Conservation (phyloP, 306 rosid species). For the Urtica urens region DNA sequence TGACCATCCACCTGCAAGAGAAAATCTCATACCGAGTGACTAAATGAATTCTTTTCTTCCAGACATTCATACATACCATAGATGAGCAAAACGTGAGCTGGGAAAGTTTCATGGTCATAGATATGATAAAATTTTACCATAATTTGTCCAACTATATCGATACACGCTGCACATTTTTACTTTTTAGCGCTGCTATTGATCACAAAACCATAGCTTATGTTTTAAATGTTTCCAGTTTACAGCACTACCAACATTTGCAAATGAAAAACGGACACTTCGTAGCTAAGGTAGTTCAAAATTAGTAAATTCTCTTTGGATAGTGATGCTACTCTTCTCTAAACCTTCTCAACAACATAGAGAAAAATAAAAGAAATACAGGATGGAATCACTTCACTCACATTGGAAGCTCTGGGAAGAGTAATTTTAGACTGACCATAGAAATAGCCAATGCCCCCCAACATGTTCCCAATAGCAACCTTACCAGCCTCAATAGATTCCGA, state of each 20-base stretch:
- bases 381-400: conserved; percentile 38
- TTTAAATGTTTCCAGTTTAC: no score
- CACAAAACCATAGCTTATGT: no score
- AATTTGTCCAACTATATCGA: no score
- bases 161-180: no score
- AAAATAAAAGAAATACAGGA: not conserved
- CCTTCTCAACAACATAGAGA: conserved; percentile 5
- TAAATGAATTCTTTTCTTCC: no score
- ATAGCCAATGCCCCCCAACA: conserved; percentile 93
- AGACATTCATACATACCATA: conserved; percentile 17
- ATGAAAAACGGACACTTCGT: no score
- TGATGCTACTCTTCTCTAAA: not conserved
- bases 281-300: not conserved
- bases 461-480: conserved; percentile 78
- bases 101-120: no score
- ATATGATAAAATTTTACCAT: no score
- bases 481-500: conserved; percentile 59
- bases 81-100: no score
- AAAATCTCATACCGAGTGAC: conserved; percentile 23
- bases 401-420: conserved; percentile 31
- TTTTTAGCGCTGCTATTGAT: no score
- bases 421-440: conserved; percentile 91
- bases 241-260: not conserved
- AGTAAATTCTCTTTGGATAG: not conserved
- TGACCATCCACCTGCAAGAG: conserved; percentile 46